phyloP scores from a whole-genome alignment of 164 flowering plant species.

The Vitis riparia region DNA sequence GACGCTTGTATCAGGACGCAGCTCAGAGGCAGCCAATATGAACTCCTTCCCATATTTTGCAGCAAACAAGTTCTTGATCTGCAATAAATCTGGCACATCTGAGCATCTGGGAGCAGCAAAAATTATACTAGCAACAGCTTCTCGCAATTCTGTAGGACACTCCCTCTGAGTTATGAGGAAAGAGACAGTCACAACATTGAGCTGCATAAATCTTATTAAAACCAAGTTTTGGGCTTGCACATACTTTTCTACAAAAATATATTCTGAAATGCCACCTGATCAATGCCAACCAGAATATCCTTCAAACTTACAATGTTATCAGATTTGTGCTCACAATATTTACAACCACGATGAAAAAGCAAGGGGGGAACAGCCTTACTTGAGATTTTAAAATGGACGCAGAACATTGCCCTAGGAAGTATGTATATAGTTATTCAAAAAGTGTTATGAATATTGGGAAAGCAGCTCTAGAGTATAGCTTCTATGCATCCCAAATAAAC shows the following conservation, averaged over 20 bases:
- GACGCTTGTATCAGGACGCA: slow-evolving; percentile 91
- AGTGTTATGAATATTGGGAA: too few relatives aligned
- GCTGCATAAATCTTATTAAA: neutral
- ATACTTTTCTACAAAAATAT: neutral
- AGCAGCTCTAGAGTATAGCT: too few relatives aligned
- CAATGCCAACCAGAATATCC: neutral
- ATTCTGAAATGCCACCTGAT: neutral
- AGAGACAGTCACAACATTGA: slow-evolving; percentile 3
- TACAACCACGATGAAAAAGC: too few relatives aligned
- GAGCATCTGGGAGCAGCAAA: slow-evolving; percentile 98
- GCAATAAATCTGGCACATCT: slow-evolving; percentile 88
- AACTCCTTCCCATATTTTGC: slow-evolving; percentile 95
- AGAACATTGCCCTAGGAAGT: too few relatives aligned
- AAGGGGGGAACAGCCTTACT: too few relatives aligned
- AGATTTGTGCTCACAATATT: too few relatives aligned
- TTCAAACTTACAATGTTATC: too few relatives aligned
- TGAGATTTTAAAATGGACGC: too few relatives aligned
- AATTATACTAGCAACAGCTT: slow-evolving; percentile 91
- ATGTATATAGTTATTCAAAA: too few relatives aligned
- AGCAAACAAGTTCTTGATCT: slow-evolving; percentile 63
- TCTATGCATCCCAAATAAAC: too few relatives aligned
- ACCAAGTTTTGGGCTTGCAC: neutral
- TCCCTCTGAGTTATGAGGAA: slow-evolving; percentile 58
- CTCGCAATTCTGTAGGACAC: slow-evolving; percentile 82
- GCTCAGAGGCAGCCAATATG: slow-evolving; percentile 74